Percentiles rank a stretch among this genome's conserved stretches.
These are phyloP conservation scores for Elsinoe batatas DNA, from an alignment of 2,329 filamentous ascomycete genomes.

Conservation along the genomic window DNA sequence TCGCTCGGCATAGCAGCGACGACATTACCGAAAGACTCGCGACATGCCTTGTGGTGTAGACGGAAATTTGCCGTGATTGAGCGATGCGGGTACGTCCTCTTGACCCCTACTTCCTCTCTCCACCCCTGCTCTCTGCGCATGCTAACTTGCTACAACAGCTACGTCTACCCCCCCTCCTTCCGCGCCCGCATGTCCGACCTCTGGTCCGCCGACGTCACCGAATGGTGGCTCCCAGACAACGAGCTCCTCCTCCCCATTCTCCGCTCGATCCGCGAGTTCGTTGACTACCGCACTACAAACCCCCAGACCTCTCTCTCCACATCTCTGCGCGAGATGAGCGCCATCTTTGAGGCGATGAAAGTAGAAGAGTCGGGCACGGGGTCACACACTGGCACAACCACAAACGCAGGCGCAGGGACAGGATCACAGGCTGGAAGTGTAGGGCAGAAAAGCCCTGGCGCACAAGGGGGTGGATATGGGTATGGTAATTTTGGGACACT, in stretches of 20 bases:
- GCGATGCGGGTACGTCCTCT: conserved; percentile 1
- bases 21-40: conserved; percentile 66
- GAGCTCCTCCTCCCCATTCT: conserved; percentile 66
- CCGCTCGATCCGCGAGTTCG: conserved; percentile 67
- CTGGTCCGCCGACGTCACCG: conserved; percentile 61
- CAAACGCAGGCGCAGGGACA: conserved; percentile 16
- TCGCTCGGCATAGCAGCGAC: conserved; percentile 65
- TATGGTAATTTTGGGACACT: not conserved
- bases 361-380: conserved; percentile 18
- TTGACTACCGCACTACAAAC: conserved; percentile 31
- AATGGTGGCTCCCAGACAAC: conserved; percentile 85
- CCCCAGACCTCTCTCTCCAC: conserved; percentile 19
- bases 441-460: not conserved
- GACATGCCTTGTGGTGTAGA: conserved; percentile 68
- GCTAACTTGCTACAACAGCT: conserved; percentile 43
- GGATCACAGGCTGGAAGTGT: not conserved
- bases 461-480: not conserved
- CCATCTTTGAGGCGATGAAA: conserved; percentile 32
- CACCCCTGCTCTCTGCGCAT: too few species aligned
- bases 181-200: conserved; percentile 65
- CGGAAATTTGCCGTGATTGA: conserved; percentile 47
- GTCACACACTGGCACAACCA: not conserved
- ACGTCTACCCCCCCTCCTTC: conserved; percentile 68
- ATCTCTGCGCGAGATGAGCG: conserved; percentile 27
- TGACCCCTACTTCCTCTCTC: too few species aligned